Conservation (phyloP, 768 basidiomycete genomes). For the Hemileccinum impolitum region DNA sequence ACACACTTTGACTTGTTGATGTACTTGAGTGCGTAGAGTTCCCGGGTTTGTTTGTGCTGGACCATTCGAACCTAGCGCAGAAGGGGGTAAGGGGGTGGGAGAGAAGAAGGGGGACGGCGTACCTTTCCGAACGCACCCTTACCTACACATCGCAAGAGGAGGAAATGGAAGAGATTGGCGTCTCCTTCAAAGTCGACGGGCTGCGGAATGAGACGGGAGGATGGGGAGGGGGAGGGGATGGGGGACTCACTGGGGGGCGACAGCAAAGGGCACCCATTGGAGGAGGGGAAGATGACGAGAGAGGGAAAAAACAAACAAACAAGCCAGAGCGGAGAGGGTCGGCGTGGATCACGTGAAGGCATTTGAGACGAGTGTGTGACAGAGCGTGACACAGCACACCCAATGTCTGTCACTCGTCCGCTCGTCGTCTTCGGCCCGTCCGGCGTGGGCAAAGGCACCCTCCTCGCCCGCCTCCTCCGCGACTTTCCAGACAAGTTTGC, state of each 20-base stretch:
- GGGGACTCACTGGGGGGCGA: constrained; percentile 62
- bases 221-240: not conserved
- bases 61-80: constrained; percentile 87
- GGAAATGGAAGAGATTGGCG: constrained; percentile 95
- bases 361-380: not conserved
- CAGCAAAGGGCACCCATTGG: constrained; percentile 80
- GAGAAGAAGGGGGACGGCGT: not conserved
- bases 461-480: constrained; percentile 75
- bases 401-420: constrained; percentile 37
- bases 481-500: constrained; percentile 84
- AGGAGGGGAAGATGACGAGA: constrained; percentile 2
- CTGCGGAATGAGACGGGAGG: constrained; percentile 35
- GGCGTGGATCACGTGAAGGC: constrained; percentile 15
- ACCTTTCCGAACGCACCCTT: constrained; percentile 99
- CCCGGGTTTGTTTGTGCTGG: constrained; percentile 97
- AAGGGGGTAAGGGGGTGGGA: constrained; percentile 11
- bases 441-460: constrained; percentile 92
- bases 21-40: constrained; percentile 96
- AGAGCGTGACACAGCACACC: not conserved
- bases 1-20: constrained; percentile 98
- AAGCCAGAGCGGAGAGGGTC: not conserved
- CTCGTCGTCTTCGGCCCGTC: constrained; percentile 90
- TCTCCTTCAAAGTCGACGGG: constrained; percentile 95
- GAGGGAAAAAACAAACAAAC: constrained; percentile 16
- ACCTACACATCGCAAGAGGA: constrained; percentile 92